These are phyloP conservation scores for Aspergillus chevalieri DNA, from an alignment of 2,329 filamentous ascomycete species.

Conservation along the genomic window DNA sequence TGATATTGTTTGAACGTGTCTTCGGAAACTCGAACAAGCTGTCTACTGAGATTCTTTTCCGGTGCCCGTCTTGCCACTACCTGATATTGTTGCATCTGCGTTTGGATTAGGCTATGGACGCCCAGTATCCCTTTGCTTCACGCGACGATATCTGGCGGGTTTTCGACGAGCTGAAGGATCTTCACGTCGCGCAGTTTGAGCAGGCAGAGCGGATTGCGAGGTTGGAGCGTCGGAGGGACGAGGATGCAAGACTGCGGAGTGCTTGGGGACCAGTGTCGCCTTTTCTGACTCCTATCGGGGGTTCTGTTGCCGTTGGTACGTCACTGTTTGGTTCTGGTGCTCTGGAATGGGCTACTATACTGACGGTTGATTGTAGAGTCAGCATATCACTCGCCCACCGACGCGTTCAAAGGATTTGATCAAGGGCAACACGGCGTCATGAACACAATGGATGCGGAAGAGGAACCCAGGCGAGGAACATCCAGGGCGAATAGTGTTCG, in stretches of 20 bases:
- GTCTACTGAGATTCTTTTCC: background rate
- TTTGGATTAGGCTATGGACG: constrained; percentile 48
- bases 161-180: constrained; percentile 55
- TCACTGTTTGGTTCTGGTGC: constrained; percentile 6
- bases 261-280: constrained; percentile 82
- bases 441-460: constrained; percentile 75
- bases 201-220: constrained; percentile 56
- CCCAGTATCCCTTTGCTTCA: constrained; percentile 58
- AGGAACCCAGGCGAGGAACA: constrained; percentile 76
- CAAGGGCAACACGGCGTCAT: constrained; percentile 73
- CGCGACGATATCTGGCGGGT: constrained; percentile 61
- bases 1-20: background rate
- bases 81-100: background rate
- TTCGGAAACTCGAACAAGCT: background rate
- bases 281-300: constrained; percentile 77
- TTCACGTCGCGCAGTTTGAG: constrained; percentile 56
- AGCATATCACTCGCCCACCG: constrained; percentile 68
- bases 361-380: constrained; percentile 53
- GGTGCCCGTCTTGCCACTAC: background rate
- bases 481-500: constrained; percentile 95
- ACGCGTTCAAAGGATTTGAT: constrained; percentile 86
- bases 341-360: background rate
- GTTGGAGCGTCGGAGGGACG: constrained; percentile 57
- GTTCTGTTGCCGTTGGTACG: constrained; percentile 81
- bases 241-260: constrained; percentile 65